Evolutionary conservation across 768 basidiomycete species (phyloP), one percentile per base, ranked within the genome.

Genomic region (Termitomyces sp.): DNA sequence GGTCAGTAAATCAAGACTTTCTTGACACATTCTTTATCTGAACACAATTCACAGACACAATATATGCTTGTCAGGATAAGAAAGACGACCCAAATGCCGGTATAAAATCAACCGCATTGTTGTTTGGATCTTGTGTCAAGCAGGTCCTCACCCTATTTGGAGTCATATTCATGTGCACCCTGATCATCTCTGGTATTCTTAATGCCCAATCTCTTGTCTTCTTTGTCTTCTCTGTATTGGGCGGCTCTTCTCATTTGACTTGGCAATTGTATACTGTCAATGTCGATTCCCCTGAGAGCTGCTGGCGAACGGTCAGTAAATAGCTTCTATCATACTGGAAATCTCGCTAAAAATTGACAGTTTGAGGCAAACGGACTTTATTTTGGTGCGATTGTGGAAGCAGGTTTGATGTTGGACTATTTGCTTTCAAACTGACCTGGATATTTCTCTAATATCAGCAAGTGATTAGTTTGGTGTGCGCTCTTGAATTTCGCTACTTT

Each of bases 41-140:
- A 49, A 32, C 6, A 17, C 19, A 23, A 43, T 10, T n/a, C 21
- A 11, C 25, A 62, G 71, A 87, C 65, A 83, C 83, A 1, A 82
- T 85, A 58, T 87, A 87, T 62, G 85, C 83, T 4, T 83, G 83
- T 64, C 73, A 71, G 57, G 85, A 86, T 65, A 82, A 81, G 58
- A 66, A 69, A 29, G 85, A 86, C 70, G 85, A 87, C 62, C 66
- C 80, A 21, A 69, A 74, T 43, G 84, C 77, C 14, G 82, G 82
- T 37, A 80, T 87, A 47, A 83, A 84, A 66, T 85, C 83, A 1
- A 86, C 83, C 45, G 84, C 84, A 0, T 68, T 86, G 14, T 75
- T 84, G n/a, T 86, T 86, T 65, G 82, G 78, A 19, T 63, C 68
- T 16, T 64, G 70, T 31, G 73, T 81, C 25, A 70, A 73, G 35